Percentiles rank a stretch among this genome's conserved stretches.
phyloP scores from a whole-genome alignment of 2,329 filamentous ascomycete species.

The Sporothrix variecibatus region DNA sequence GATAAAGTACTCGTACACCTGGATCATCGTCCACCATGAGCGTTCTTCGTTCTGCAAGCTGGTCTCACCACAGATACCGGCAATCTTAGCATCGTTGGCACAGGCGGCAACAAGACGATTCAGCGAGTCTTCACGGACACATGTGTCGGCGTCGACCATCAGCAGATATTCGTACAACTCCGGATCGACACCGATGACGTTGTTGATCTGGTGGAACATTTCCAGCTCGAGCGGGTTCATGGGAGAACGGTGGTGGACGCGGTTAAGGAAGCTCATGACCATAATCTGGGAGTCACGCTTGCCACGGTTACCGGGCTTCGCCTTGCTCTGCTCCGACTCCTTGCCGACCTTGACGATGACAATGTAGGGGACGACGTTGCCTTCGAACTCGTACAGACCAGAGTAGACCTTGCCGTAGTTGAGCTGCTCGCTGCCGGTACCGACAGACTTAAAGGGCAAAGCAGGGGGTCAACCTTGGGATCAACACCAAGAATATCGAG shows the following conservation, averaged over 20 bases:
- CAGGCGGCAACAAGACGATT: constrained; percentile 92
- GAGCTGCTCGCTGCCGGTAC: constrained; percentile 83
- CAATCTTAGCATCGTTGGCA: constrained; percentile 92
- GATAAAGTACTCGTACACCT: constrained; percentile 99
- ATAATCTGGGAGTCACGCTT: constrained; percentile 98
- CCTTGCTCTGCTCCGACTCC: constrained; percentile 85
- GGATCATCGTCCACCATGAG: constrained; percentile 99
- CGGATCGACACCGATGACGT: constrained; percentile 96
- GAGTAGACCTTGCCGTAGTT: constrained; percentile 99
- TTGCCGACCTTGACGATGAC: constrained; percentile 97
- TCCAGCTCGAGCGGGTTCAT: constrained; percentile 97
- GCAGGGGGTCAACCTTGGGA: constrained; percentile 92
- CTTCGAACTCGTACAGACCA: constrained; percentile 94
- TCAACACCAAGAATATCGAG: constrained; percentile 96
- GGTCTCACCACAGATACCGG: constrained; percentile 96
- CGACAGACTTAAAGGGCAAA: constrained; percentile 90
- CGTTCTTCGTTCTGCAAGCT: constrained; percentile 92
- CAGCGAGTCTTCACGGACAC: constrained; percentile 85
- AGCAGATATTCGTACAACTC: constrained; percentile 96
- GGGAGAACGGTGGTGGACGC: constrained; percentile 87
- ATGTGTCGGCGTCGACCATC: constrained; percentile 98
- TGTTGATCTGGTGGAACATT: constrained; percentile 99
- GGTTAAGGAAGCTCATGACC: constrained; percentile 96
- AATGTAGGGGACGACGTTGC: constrained; percentile 94
- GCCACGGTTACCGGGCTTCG: constrained; percentile 95